Conservation (phyloP, 257 asterid species). For the Salvia rosmarinus region DNA sequence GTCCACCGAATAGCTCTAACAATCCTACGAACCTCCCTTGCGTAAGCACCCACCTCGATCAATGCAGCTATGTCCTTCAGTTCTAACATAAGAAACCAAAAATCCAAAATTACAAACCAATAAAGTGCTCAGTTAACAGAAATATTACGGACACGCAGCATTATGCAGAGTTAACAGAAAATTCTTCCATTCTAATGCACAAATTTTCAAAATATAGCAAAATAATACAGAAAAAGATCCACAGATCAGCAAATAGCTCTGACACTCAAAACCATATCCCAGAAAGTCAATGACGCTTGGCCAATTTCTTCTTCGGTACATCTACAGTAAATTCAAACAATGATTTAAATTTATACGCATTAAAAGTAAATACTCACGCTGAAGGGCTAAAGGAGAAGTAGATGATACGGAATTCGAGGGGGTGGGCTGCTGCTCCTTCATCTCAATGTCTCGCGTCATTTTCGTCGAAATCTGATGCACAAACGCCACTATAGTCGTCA, state of each 20-base stretch:
- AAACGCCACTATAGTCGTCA: slow-evolving; percentile 33
- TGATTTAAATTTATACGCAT: background rate
- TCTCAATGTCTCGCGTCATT: slow-evolving; percentile 92
- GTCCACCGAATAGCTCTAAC: slow-evolving; percentile 79
- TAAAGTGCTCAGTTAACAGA: background rate
- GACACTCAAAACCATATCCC: background rate
- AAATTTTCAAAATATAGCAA: slow-evolving; percentile 1
- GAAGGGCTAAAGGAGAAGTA: slow-evolving; percentile 57
- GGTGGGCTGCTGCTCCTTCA: slow-evolving; percentile 73
- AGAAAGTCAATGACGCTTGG: background rate
- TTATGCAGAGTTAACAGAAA: background rate
- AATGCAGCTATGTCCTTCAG: slow-evolving; percentile 77
- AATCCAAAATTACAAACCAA: slow-evolving; percentile 13
- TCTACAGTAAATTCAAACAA: background rate
- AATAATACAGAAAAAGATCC: background rate
- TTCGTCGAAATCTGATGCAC: slow-evolving; percentile 51
- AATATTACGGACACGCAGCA: background rate
- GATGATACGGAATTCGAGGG: slow-evolving; percentile 52
- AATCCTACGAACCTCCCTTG: slow-evolving; percentile 82
- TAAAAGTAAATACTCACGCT: slow-evolving; percentile 46
- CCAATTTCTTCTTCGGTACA: slow-evolving; percentile 5
- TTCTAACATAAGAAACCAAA: slow-evolving; percentile 43
- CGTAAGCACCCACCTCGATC: slow-evolving; percentile 85
- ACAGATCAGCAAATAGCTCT: slow-evolving; percentile 3
- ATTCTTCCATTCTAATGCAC: background rate